phyloP scores from a whole-genome alignment of 1,284 basidiomycete species.

The Boletus sp. region DNA sequence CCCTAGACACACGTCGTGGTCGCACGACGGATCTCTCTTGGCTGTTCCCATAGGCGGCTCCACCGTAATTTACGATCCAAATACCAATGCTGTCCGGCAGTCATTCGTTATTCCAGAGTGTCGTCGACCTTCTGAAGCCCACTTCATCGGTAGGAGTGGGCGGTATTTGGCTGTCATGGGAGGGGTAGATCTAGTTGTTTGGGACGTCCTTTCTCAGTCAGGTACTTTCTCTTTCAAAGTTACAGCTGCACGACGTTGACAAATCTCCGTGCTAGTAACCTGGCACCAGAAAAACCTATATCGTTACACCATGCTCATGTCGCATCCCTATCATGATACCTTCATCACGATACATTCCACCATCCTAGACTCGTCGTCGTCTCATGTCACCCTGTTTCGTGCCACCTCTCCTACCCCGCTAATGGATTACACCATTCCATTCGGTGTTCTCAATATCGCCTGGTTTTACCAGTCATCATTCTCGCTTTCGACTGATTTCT shows the following conservation, averaged over 20 bases:
- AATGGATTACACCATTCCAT: slow-evolving; percentile 50
- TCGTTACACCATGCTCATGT: slow-evolving; percentile 43
- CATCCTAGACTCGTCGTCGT: slow-evolving; percentile 27
- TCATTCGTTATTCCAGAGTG: slow-evolving; percentile 61
- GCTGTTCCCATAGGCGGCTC: slow-evolving; percentile 69
- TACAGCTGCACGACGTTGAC: slow-evolving; percentile 9
- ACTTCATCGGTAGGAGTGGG: slow-evolving; percentile 65
- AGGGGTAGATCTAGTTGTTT: slow-evolving; percentile 57
- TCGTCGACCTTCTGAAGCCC: slow-evolving; percentile 39
- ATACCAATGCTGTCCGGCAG: slow-evolving; percentile 61
- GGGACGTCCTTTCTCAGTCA: slow-evolving; percentile 75
- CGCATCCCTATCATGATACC: slow-evolving; percentile 53
- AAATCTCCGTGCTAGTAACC: slow-evolving; percentile 39
- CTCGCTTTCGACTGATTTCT: slow-evolving; percentile 38
- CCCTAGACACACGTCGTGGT: slow-evolving; percentile 72
- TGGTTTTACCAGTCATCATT: slow-evolving; percentile 41
- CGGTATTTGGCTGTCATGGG: slow-evolving; percentile 60
- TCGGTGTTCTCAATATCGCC: slow-evolving; percentile 49
- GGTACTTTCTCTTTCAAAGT: slow-evolving; percentile 43
- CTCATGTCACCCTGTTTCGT: slow-evolving; percentile 47
- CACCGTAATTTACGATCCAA: slow-evolving; percentile 77
- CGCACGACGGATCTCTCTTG: slow-evolving; percentile 83
- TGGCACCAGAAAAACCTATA: slow-evolving; percentile 50
- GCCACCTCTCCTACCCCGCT: slow-evolving; percentile 43
- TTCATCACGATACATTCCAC: slow-evolving; percentile 54